Evolutionary conservation across 176 grass and related monocot genomes (phyloP).

Genomic region (Oryza nivara): DNA sequence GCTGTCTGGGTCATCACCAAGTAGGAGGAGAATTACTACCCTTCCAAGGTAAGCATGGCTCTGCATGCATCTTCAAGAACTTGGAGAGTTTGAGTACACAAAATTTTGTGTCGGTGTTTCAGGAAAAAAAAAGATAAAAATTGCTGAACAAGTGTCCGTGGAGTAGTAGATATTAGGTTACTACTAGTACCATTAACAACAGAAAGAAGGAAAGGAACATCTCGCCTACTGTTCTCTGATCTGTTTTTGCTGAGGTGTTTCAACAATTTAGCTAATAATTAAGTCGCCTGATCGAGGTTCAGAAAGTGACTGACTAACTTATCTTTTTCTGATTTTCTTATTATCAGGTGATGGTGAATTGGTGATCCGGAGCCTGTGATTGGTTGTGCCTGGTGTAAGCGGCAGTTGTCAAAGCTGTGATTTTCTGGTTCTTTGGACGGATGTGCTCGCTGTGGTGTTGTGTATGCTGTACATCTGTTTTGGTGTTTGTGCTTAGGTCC

Average conservation of each 20-base stretch:
- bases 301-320: not conserved
- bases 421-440: not conserved
- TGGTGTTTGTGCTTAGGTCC: not conserved
- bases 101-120: not conserved
- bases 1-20: constrained; percentile 81
- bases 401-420: constrained; percentile 1
- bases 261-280: too few relatives aligned
- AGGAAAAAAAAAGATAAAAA: not conserved
- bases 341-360: constrained; percentile 34
- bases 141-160: not conserved
- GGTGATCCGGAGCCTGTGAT: not conserved
- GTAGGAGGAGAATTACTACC: constrained; percentile 4
- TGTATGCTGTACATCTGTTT: constrained; percentile 5
- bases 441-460: constrained; percentile 16
- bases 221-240: not conserved
- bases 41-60: constrained; percentile 1
- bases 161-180: not conserved
- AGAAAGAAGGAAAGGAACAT: not conserved
- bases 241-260: not conserved
- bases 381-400: not conserved
- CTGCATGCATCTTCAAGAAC: not conserved
- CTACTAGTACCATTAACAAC: not conserved
- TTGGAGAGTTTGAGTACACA: not conserved
- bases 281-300: not conserved
- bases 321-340: not conserved